Percentiles rank a stretch among this genome's conserved stretches.
These are phyloP conservation scores for Tolypocladium ophioglossoides DNA, from an alignment of 2,329 filamentous ascomycete genomes.

Conservation along the genomic window DNA sequence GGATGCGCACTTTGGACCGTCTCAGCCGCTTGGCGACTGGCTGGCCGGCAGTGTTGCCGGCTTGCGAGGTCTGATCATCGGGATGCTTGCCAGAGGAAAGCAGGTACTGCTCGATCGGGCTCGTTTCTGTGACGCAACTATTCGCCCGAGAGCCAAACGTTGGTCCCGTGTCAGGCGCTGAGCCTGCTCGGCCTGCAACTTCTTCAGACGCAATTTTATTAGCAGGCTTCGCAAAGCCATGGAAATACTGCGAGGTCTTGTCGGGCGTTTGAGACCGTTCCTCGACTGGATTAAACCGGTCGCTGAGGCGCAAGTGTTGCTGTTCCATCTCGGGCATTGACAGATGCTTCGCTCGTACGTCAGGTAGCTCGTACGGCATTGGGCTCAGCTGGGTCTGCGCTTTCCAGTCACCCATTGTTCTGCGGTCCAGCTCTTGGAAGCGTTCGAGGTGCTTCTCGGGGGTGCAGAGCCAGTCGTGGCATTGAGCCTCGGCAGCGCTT, in stretches of 20 bases:
- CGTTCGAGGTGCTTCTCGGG: slow-evolving; percentile 19
- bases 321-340: neutral
- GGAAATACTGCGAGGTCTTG: neutral
- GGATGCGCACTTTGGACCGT: slow-evolving; percentile 4
- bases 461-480: slow-evolving; percentile 23
- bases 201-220: neutral
- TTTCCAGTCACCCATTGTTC: slow-evolving; percentile 15
- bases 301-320: neutral
- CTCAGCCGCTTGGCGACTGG: slow-evolving; percentile 7
- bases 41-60: neutral
- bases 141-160: neutral
- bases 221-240: neutral
- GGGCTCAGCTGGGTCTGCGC: slow-evolving; percentile 17
- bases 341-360: slow-evolving; percentile 6
- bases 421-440: slow-evolving; percentile 20
- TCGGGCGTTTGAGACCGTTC: neutral
- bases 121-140: neutral
- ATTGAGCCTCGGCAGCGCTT: slow-evolving; percentile 14
- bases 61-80: neutral
- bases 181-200: neutral
- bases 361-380: slow-evolving; percentile 21
- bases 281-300: neutral
- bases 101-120: neutral
- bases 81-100: neutral
- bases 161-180: neutral